Base-by-base conservation (phyloP, 306 rosid genomes). In the Cajanus cajan region DNA sequence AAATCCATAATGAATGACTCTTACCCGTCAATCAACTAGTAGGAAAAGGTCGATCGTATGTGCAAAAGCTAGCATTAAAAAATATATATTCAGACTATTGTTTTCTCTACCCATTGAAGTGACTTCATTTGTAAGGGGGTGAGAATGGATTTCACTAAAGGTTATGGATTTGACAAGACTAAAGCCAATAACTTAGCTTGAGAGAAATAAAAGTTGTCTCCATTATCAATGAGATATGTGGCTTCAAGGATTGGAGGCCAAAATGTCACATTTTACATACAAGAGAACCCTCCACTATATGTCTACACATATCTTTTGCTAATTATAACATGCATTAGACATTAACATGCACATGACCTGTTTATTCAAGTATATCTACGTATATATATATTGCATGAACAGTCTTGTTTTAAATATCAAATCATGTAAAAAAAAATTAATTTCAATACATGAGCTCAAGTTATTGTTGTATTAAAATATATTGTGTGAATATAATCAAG, bases 111-210 rank as follows among this genome's bases (percentile, higher is more conserved):
- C 84, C 61, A 8, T 80, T 85, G 91, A 90, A 85, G 87, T 86
- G 92, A 91, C 92, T 86, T 89, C 71, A 89, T 64, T 86, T 78
- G 86, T 79, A 64, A 72, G 85, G 86, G 65, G 72, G 76, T 71
- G 85, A 85, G 58, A 78, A 77, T 72, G 58, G 75, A 71, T 66
- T 71, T 78, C 51, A 84, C 77, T 48, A 79, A 89, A 89, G 90
- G 82, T 85, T 85, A 74, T 91, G 88, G 97, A 94, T 94, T 94
- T 89, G 97, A 91, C 96, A 84, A 79, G 88, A 90, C 95, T 69
- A 70, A 74, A 51, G 91, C 86, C 90, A 87, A 90, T 85, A 83
- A 76, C 64, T 82, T 68, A 71, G 77, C 65, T 80, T 72, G 77
- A 80, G 78, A 18, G 63, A 73, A 88, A 81, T 76, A 25, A 78